These are phyloP conservation scores for Fusarium burgessii DNA, from an alignment of 2,329 filamentous ascomycete genomes.

Conservation along the genomic window DNA sequence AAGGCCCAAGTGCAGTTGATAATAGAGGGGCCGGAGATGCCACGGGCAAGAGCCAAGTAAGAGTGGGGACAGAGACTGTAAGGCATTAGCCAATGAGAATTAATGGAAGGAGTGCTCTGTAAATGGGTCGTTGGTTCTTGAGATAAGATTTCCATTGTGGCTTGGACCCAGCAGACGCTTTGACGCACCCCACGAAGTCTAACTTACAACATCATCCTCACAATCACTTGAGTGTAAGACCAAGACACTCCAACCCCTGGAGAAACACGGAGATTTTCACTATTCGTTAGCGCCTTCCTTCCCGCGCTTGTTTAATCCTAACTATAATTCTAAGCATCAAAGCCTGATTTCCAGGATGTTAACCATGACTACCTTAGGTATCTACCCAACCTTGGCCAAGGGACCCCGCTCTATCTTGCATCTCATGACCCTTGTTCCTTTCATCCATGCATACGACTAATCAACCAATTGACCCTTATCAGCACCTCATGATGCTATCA, in stretches of 20 bases:
- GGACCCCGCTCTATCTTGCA: conserved; percentile 14
- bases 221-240: not conserved
- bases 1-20: conserved; percentile 9
- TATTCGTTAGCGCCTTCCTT: not conserved
- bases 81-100: conserved; percentile 3
- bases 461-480: conserved; percentile 30
- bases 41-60: conserved; percentile 21
- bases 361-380: not conserved
- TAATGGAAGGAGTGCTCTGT: not conserved
- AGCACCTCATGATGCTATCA: conserved; percentile 13
- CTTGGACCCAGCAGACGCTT: not conserved
- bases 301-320: conserved; percentile 5
- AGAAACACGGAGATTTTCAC: not conserved
- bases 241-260: conserved; percentile 5
- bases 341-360: not conserved
- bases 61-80: not conserved
- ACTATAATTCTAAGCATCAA: not conserved
- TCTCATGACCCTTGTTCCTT: conserved; percentile 18
- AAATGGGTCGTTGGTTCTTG: not conserved
- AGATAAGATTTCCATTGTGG: conserved; percentile 31
- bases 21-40: conserved; percentile 21
- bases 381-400: not conserved
- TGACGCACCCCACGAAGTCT: conserved; percentile 22
- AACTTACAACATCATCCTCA: not conserved
- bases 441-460: conserved; percentile 8